These are phyloP conservation scores for Termitomyces sp. DNA, from an alignment of 768 basidiomycete species.

Conservation along the genomic window DNA sequence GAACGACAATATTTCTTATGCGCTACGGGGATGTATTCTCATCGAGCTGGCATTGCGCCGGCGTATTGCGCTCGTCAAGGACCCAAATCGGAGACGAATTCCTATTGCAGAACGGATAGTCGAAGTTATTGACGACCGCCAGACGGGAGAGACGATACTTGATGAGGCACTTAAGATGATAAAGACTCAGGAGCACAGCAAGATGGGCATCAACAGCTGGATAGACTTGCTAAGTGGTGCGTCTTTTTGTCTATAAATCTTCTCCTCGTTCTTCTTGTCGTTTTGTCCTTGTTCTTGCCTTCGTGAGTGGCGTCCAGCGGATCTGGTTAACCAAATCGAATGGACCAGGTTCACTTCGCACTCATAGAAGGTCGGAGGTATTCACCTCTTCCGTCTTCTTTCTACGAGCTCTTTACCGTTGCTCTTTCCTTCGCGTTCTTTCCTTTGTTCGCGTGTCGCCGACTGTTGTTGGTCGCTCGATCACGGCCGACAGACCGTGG, in stretches of 20 bases:
- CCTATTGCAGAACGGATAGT: slow-evolving; percentile 80
- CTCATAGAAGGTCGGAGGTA: not conserved
- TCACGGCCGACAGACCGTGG: not conserved
- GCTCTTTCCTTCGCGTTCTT: not conserved
- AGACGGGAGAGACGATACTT: slow-evolving; percentile 94
- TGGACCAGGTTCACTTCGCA: not conserved
- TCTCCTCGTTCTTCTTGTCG: not conserved
- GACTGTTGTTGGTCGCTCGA: not conserved
- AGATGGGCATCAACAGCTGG: slow-evolving; percentile 86
- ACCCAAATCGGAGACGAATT: slow-evolving; percentile 70
- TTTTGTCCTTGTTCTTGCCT: not conserved
- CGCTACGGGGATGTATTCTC: slow-evolving; percentile 95
- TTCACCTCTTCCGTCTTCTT: not conserved
- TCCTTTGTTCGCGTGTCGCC: not conserved
- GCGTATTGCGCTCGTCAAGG: slow-evolving; percentile 87
- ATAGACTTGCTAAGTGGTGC: slow-evolving; percentile 91
- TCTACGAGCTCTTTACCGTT: not conserved
- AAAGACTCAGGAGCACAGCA: slow-evolving; percentile 72
- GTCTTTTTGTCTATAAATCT: slow-evolving; percentile 18
- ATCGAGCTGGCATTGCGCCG: slow-evolving; percentile 95
- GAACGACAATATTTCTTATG: slow-evolving; percentile 99
- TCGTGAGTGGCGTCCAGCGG: not conserved
- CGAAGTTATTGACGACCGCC: slow-evolving; percentile 87
- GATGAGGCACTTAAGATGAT: slow-evolving; percentile 98
- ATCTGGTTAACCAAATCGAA: not conserved